A percentile compares a stretch with the other conserved stretches of the same genome.
Conservation (phyloP, 257 asterid species). For the Cinchona pubescens region DNA sequence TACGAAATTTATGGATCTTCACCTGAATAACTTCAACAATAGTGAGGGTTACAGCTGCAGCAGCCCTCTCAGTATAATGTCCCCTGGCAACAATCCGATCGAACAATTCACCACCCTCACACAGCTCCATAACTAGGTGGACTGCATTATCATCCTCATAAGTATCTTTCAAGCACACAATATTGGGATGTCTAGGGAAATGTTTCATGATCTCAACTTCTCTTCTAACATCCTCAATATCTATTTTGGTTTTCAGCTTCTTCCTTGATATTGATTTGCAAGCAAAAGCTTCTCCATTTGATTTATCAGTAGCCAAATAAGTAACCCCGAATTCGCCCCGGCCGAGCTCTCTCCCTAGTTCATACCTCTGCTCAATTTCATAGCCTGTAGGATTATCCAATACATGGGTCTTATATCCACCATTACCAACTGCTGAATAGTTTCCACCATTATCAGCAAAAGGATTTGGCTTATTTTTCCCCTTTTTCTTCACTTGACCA, state of each 20-base stretch:
- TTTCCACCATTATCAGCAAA: slow-evolving; percentile 34
- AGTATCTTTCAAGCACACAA: slow-evolving; percentile 44
- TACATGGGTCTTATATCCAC: slow-evolving; percentile 38
- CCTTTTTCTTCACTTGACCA: slow-evolving; percentile 20
- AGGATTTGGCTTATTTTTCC: slow-evolving; percentile 34
- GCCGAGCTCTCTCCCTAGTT: slow-evolving; percentile 46
- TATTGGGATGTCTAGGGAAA: slow-evolving; percentile 41
- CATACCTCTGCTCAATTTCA: slow-evolving; percentile 38
- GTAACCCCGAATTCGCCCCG: slow-evolving; percentile 54
- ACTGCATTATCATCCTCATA: slow-evolving; percentile 49
- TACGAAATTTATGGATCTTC: slow-evolving; percentile 14
- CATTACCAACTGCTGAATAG: slow-evolving; percentile 26
- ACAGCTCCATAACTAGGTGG: slow-evolving; percentile 51
- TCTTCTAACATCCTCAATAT: slow-evolving; percentile 53
- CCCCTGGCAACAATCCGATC: slow-evolving; percentile 53
- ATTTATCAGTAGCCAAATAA: slow-evolving; percentile 43
- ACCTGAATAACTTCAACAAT: slow-evolving; percentile 55
- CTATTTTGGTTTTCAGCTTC: slow-evolving; percentile 45
- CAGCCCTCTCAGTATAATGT: slow-evolving; percentile 54
- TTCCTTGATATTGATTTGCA: slow-evolving; percentile 52
- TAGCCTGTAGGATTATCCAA: slow-evolving; percentile 44
- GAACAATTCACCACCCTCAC: slow-evolving; percentile 54
- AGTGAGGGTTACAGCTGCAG: slow-evolving; percentile 45
- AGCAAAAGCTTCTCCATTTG: slow-evolving; percentile 36
- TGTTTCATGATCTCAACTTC: slow-evolving; percentile 54